Evolutionary conservation across 2,329 filamentous ascomycete species (phyloP), one percentile per base, ranked within the genome.

Genomic region (Clonostachys byssicola): DNA sequence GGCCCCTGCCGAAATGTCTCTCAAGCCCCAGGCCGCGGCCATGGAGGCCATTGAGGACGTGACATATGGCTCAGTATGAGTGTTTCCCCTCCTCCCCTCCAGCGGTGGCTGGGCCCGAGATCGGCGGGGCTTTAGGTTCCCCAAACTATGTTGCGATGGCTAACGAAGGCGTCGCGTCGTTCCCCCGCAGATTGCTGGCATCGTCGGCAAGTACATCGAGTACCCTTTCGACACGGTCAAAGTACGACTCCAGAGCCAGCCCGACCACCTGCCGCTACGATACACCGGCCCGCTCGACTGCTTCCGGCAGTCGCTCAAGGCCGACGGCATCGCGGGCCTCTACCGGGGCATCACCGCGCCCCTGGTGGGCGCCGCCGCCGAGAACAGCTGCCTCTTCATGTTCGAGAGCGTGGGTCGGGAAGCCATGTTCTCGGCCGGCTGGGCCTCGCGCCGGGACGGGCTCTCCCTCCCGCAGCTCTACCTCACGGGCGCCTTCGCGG

Each of bases 211-310:
- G 73, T 89, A 92, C 65, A 92, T 99, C 62, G 94, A 99, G 66
- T 99, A 96, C 65, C 94, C 94, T 20, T 99, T 99, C 70, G 94
- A 99, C 70, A 99, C 94, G 0, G 86, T 99, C 66, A 99, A 99
- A 71, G 94, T 99, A 50, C 88, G 94, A 39, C 81, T 99, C 12
- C 94, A 99, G 66, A 94, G 92, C n/a, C 92, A 97, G 66, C 89
- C 91, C 34, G 87, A 92, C 65, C 82, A 86, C 58, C 75, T 90
- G 3, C 91, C 90, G 14, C 80, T 92, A 17, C 85, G 81, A 50
- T 97, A 96, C 67, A 83, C 73, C 6, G 94, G 94, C 0, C 92
- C 94, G 0, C 60, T 96, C 53, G 94, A 99, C 70, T 97, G 94
- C 71, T 96, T 99, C 70, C 81, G 83, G 58, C 88, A 97, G 72